These are phyloP conservation scores for Corynascus novoguineensis DNA, from an alignment of 495 filamentous ascomycete species.

Conservation along the genomic window DNA sequence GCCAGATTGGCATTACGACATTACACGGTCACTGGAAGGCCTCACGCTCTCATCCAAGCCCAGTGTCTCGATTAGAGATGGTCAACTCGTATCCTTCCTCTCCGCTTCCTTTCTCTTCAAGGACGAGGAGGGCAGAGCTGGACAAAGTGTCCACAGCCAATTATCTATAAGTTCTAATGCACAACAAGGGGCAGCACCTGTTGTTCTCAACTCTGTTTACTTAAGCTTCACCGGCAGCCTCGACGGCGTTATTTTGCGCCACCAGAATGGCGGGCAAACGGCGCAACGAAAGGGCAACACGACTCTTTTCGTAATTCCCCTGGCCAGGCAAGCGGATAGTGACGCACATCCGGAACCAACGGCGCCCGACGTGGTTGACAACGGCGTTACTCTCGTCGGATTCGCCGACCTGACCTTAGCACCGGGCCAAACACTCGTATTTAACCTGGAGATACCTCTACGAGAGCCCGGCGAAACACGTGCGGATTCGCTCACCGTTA, in stretches of 20 bases:
- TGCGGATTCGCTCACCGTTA: slow-evolving; percentile 58
- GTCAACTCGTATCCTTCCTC: slow-evolving; percentile 66
- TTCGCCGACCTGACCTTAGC: slow-evolving; percentile 60
- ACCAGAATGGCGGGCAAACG: slow-evolving; percentile 20
- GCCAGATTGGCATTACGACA: slow-evolving; percentile 63
- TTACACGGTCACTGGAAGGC: slow-evolving; percentile 61
- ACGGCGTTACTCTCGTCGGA: slow-evolving; percentile 39
- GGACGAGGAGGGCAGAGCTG: slow-evolving; percentile 72
- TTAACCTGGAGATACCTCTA: slow-evolving; percentile 64
- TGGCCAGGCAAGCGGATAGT: slow-evolving; percentile 10
- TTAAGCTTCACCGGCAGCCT: slow-evolving; percentile 66
- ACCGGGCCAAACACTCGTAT: slow-evolving; percentile 63
- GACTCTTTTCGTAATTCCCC: slow-evolving; percentile 12
- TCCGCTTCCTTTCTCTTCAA: slow-evolving; percentile 68
- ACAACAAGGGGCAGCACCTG: slow-evolving; percentile 53
- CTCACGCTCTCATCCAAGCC: slow-evolving; percentile 54
- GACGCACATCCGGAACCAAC: slow-evolving; percentile 26
- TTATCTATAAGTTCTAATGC: slow-evolving; percentile 67
- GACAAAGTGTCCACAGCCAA: slow-evolving; percentile 68
- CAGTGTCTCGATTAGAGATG: slow-evolving; percentile 57
- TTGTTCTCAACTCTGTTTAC: slow-evolving; percentile 59
- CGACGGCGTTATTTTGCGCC: slow-evolving; percentile 48
- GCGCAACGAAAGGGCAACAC: slow-evolving; percentile 11
- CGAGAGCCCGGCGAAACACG: slow-evolving; percentile 74
- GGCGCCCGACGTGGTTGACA: slow-evolving; percentile 25